phyloP scores from a whole-genome alignment of 148 eudicot genomes.

The Chenopodium quinoa region DNA sequence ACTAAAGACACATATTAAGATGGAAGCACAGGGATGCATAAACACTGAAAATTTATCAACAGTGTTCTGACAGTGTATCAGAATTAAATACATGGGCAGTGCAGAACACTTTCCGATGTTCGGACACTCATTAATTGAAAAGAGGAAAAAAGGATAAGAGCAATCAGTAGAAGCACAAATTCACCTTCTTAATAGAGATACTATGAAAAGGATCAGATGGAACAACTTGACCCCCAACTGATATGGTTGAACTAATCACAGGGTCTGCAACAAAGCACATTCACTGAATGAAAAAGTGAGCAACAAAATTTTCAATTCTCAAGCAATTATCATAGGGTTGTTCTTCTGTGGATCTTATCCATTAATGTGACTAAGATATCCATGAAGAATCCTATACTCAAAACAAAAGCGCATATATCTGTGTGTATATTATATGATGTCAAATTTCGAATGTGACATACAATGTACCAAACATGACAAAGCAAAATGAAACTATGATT shows the following conservation, averaged over 20 bases:
- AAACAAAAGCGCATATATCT: not conserved
- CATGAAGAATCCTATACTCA: not conserved
- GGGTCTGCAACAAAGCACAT: slow-evolving; percentile 6
- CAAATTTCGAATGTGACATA: not conserved
- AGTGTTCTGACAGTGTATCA: not conserved
- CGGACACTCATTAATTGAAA: not conserved
- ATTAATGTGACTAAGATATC: not conserved
- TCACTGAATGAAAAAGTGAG: not conserved
- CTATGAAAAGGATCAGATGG: slow-evolving; percentile 1
- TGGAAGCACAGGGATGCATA: not conserved
- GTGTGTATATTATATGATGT: not conserved
- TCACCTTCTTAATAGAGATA: slow-evolving; percentile 20
- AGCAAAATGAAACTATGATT: not conserved
- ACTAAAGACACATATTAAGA: not conserved
- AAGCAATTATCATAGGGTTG: not conserved
- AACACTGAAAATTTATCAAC: not conserved
- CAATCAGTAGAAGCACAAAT: not conserved
- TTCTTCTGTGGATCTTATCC: not conserved
- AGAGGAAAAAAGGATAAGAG: not conserved
- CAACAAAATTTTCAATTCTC: not conserved
- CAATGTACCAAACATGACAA: not conserved
- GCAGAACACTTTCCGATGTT: not conserved
- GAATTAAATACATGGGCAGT: not conserved
- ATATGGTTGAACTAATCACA: slow-evolving; percentile 12
- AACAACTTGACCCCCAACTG: slow-evolving; percentile 19